A percentile compares a stretch with the other conserved stretches of the same genome.
Conservation (phyloP, 2,329 filamentous ascomycete genomes). For the Knufia petricola region DNA sequence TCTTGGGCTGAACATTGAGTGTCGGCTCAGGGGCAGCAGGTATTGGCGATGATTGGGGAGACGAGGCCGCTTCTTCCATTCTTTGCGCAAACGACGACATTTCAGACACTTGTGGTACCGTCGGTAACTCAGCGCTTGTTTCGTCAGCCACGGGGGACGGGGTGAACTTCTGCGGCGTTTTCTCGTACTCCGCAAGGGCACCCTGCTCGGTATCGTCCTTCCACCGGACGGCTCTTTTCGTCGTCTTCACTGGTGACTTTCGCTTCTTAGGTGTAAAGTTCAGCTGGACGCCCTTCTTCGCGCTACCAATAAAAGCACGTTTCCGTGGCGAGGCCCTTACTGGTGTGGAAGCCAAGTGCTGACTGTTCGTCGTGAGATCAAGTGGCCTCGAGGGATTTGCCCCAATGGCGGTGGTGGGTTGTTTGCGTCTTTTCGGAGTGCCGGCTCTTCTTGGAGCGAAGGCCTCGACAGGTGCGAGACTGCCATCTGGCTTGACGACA, state of each 20-base stretch:
- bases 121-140: constrained; percentile 47
- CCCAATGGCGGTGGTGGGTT: constrained; percentile 28
- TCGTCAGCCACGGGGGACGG: constrained; percentile 30
- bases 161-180: constrained; percentile 64
- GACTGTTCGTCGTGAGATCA: constrained; percentile 24
- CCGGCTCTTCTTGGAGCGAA: constrained; percentile 62
- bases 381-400: constrained; percentile 41
- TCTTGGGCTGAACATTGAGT: constrained; percentile 55
- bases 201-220: constrained; percentile 82
- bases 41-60: constrained; percentile 46
- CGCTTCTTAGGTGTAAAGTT: constrained; percentile 76
- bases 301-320: constrained; percentile 52
- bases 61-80: constrained; percentile 24
- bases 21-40: constrained; percentile 45
- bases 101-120: constrained; percentile 43
- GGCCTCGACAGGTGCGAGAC: constrained; percentile 43
- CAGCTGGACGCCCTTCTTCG: constrained; percentile 55
- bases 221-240: constrained; percentile 78
- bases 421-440: constrained; percentile 64
- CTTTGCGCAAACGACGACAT: constrained; percentile 31
- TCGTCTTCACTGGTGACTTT: constrained; percentile 48
- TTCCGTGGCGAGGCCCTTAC: constrained; percentile 71
- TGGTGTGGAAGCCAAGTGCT: constrained; percentile 49
- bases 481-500: constrained; percentile 82
- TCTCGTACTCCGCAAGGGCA: constrained; percentile 78